Evolutionary conservation across 2,329 filamentous ascomycete genomes (phyloP), one percentile per base, ranked within the genome.

Genomic region (Fusarium austroafricanum): DNA sequence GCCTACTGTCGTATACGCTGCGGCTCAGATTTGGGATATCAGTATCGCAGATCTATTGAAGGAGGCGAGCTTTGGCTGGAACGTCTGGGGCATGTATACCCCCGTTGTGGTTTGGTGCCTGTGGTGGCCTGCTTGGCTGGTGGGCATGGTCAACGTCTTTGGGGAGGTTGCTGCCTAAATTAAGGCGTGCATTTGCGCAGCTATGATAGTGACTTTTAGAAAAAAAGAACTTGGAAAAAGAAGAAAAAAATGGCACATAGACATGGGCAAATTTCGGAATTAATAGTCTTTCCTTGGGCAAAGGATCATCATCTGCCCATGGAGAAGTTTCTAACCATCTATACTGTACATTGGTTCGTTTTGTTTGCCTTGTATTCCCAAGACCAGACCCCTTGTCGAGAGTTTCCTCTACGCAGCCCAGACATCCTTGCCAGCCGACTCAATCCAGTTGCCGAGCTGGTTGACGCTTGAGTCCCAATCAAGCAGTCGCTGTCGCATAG

Each of bases 401-500:
- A 54, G 10, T 35, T 39, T 64, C 20, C 15, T 53, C 80, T 84
- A 94, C 69, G 93, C 92, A 66, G 94, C 94, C 95, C 95, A 98
- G 39, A 98, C 94, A 80, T 97, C 95, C 83, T 96, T 93, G 11
- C 95, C 95, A 33, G 92, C 92, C 21, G 89, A 88, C 84, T 98
- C 95, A 76, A 98, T 97, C 94, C 94, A 98, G 83, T 97, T 96
- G 67, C 95, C 95, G 58, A 99, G 85, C 80, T 96, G 91, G 79
- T 98, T 97, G 68, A 99, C 95, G 77, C 94, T 97, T 50, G 91
- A 90, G 78, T 97, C 94, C 96, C 96, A 99, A 75, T 99, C 95
- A 77, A 91, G 90, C 76, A 99, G 82, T 73, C 96, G 86, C 76
- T 89, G 86, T 75, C 93, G 89, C 95, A 99, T 97, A 75, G 90